Evolutionary conservation across 148 eudicot species (phyloP), one percentile per base, ranked within the genome.

Genomic region (Silene uniflora): DNA sequence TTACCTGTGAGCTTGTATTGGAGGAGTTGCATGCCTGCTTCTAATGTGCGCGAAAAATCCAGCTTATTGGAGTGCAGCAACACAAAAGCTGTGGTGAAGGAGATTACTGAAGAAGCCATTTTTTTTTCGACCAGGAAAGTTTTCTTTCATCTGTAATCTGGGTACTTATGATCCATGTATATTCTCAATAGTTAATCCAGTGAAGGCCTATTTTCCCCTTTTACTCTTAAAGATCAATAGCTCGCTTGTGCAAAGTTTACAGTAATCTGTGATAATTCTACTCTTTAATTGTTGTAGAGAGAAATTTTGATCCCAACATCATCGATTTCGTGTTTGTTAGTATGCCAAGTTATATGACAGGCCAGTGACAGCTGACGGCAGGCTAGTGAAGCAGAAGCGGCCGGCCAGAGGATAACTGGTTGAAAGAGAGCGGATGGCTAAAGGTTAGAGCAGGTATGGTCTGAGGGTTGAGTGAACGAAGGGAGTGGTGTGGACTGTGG

Each of bases 31-130:
- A 39, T 42, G 54, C 21, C 5, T n/a, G 54, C 32, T 52, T 52
- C 24, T 19, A 10, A 13, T 21, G 54, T 56, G 65, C n/a, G 62
- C 27, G 44, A 17, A 35, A 73, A 14, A 29, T 19, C 32, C 63
- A 58, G 75, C 52, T 35, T 35, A 10, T 67, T 39, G 46, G 74
- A 55, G 64, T 72, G 8, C 74, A 18, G 47, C 9, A 19, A 56
- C 46, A 14, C 63, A 71, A 55, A 24, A 17, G 42, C 63, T 29
- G 47, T 16, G 22, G 49, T 32, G 2, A 24, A 42, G 3, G 29
- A 39, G 56, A 19, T 60, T 14, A 49, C 67, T 2, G 29, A 39
- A 39, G 44, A 39, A 39, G 44, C 44, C 44, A 6, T 39, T 39
- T 52, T 52, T 52, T 52, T 52, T 52, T 52, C 12, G 56, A 52